Conservation (phyloP, 1,139 yeast species). For the Blastobotrys apis region DNA sequence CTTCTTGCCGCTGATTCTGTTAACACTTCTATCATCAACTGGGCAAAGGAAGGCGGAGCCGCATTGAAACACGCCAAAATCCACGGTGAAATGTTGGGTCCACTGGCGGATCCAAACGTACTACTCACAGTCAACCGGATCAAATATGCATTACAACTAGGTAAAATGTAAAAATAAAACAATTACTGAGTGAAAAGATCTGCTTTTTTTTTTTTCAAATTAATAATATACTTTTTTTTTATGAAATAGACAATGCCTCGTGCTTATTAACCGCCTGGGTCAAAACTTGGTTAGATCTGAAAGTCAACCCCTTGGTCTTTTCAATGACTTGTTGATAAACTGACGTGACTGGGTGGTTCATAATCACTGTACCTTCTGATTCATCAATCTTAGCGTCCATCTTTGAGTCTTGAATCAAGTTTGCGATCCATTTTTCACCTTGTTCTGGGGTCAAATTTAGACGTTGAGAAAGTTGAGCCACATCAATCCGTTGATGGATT, state of each 20-base stretch:
- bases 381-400: conserved; percentile 51
- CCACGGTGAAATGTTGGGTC: not conserved
- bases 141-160: too few relatives aligned
- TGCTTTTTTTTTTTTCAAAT: not conserved
- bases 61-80: not conserved
- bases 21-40: too few relatives aligned
- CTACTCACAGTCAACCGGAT: not conserved
- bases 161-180: not conserved
- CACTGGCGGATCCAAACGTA: not conserved
- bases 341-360: conserved; percentile 44
- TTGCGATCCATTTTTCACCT: conserved; percentile 49
- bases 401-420: conserved; percentile 45
- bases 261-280: conserved; percentile 34
- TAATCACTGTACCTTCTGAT: conserved; percentile 44
- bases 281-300: conserved; percentile 52
- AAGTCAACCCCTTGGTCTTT: conserved; percentile 55
- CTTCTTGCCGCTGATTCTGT: not conserved
- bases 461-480: conserved; percentile 41
- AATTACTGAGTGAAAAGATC: too few relatives aligned
- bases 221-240: conserved; percentile 3
- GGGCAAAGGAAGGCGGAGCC: not conserved
- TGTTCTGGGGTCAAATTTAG: conserved; percentile 44
- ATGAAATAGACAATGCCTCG: conserved; percentile 16
- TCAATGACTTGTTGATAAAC: conserved; percentile 57
- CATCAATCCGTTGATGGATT: conserved; percentile 48